Conservation (phyloP, 2,329 filamentous ascomycete genomes). For the Microcyclospora tardicrescens region DNA sequence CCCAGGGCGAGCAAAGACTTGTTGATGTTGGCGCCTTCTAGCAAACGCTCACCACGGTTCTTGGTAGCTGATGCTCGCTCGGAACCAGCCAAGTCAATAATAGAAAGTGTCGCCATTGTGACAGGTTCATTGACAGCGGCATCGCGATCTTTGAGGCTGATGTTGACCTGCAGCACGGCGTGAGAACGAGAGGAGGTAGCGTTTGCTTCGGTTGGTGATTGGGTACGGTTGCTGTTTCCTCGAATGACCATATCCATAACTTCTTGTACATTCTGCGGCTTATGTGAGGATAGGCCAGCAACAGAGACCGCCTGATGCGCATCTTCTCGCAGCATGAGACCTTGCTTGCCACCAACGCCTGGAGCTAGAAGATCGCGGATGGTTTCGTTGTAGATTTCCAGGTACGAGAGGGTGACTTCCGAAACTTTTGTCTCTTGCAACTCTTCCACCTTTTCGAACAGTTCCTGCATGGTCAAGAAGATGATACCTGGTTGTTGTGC, state of each 20-base stretch:
- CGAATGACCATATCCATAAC: constrained; percentile 99
- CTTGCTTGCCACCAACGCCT: constrained; percentile 67
- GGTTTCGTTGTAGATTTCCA: constrained; percentile 98
- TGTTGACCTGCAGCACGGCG: constrained; percentile 91
- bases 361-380: constrained; percentile 90
- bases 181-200: constrained; percentile 95
- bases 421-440: constrained; percentile 73
- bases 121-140: constrained; percentile 86
- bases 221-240: constrained; percentile 87
- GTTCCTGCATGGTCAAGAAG: constrained; percentile 96
- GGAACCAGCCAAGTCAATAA: constrained; percentile 93
- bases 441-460: constrained; percentile 93
- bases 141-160: constrained; percentile 87
- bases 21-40: constrained; percentile 87
- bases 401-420: constrained; percentile 82
- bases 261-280: constrained; percentile 79
- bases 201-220: constrained; percentile 94
- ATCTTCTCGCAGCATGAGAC: constrained; percentile 87
- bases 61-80: constrained; percentile 94
- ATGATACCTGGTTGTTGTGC: constrained; percentile 91
- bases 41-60: constrained; percentile 79
- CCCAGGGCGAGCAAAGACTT: constrained; percentile 63
- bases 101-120: constrained; percentile 95
- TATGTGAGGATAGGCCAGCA: constrained; percentile 77
- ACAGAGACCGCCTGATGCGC: constrained; percentile 87